Evolutionary conservation across 1,284 basidiomycete genomes (phyloP).

Genomic region (Pterulicium gracile): DNA sequence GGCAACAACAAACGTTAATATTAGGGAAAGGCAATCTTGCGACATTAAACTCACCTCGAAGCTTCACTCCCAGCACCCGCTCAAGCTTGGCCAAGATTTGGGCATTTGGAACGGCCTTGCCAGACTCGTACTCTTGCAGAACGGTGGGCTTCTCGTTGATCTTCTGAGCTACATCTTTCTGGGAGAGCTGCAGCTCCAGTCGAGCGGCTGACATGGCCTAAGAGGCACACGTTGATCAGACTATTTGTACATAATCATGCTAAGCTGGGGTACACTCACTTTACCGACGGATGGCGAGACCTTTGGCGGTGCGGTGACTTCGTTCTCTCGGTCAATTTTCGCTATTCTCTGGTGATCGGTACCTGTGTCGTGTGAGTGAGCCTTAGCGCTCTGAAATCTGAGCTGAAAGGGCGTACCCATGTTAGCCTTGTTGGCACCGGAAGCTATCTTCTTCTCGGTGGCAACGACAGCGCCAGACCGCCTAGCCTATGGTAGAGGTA

Average conservation of each 20-base stretch:
- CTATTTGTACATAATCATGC: not conserved
- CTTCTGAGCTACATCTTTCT: constrained; percentile 92
- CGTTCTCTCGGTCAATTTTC: constrained; percentile 92
- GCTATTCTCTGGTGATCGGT: constrained; percentile 92
- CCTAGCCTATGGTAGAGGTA: constrained; percentile 48
- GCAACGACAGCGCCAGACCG: constrained; percentile 61
- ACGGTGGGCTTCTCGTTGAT: constrained; percentile 87
- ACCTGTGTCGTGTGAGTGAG: constrained; percentile 31
- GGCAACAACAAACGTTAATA: constrained; percentile 6
- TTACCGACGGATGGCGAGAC: constrained; percentile 74
- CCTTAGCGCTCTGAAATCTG: not conserved
- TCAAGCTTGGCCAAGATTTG: constrained; percentile 92
- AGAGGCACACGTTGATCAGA: constrained; percentile 4
- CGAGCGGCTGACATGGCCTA: constrained; percentile 82
- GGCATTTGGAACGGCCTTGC: constrained; percentile 84
- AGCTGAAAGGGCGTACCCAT: constrained; percentile 33
- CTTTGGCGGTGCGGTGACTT: constrained; percentile 90
- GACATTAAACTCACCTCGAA: constrained; percentile 51
- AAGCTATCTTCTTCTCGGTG: constrained; percentile 67
- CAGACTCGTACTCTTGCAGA: constrained; percentile 84
- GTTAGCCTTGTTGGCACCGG: constrained; percentile 64
- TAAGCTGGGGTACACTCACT: constrained; percentile 29
- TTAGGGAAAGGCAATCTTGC: constrained; percentile 3
- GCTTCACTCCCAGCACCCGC: constrained; percentile 81
- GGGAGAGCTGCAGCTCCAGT: constrained; percentile 68